phyloP scores from a whole-genome alignment of 495 filamentous ascomycete species.

The Rhizodiscina lignyota region DNA sequence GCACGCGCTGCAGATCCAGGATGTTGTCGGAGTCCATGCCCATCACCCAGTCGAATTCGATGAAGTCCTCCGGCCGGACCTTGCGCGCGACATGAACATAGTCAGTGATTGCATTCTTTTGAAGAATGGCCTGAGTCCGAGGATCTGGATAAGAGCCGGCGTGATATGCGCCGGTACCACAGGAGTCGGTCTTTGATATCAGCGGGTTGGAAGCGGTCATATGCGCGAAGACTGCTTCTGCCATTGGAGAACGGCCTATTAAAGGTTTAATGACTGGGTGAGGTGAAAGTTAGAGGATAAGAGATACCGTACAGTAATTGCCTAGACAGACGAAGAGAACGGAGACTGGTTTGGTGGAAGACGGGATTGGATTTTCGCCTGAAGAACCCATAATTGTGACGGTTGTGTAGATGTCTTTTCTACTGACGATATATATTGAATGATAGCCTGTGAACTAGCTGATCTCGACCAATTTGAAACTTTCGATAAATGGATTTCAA shows the following conservation, averaged over 20 bases:
- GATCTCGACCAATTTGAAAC: too few species aligned
- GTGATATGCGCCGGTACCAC: slow-evolving; percentile 80
- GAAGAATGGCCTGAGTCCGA: slow-evolving; percentile 70
- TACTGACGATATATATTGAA: too few species aligned
- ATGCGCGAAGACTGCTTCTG: slow-evolving; percentile 76
- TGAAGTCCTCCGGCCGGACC: slow-evolving; percentile 55
- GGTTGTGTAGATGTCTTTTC: too few species aligned
- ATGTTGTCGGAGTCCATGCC: slow-evolving; percentile 89
- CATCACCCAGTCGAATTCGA: slow-evolving; percentile 77
- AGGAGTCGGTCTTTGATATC: slow-evolving; percentile 64
- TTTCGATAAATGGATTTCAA: too few species aligned
- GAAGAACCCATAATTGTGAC: too few species aligned
- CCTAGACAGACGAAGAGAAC: slow-evolving; percentile 94
- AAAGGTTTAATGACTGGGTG: too few species aligned
- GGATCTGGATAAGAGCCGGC: slow-evolving; percentile 54
- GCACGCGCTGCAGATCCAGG: slow-evolving; percentile 44
- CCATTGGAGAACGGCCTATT: slow-evolving; percentile 68
- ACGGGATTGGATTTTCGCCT: too few species aligned
- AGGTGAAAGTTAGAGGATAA: too few species aligned
- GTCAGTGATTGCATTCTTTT: slow-evolving; percentile 51
- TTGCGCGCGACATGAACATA: slow-evolving; percentile 68
- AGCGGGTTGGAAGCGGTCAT: slow-evolving; percentile 41
- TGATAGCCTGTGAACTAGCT: too few species aligned
- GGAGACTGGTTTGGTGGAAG: slow-evolving; percentile 31
- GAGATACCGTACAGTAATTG: slow-evolving; percentile 88